Evolutionary conservation across 352 stramenopile genomes (phyloP), one percentile per base, ranked within the genome.

Genomic region (Pythium utonaiense): DNA sequence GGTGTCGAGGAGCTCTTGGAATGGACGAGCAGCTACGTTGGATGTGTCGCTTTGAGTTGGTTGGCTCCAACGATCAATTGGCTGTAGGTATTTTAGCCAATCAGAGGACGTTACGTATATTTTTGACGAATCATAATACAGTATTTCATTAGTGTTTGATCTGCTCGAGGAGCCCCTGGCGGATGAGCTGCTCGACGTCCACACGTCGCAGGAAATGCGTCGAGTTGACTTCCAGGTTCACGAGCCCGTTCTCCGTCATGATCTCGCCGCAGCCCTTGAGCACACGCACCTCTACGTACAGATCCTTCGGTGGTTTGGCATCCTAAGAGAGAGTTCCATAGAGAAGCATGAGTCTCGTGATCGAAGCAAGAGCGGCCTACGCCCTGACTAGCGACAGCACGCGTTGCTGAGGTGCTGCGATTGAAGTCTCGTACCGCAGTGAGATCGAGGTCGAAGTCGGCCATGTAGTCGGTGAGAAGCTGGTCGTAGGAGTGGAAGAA

Each of bases 401-500:
- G 28, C 28, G 9, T 10, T 10, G 5, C 28, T 10, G 5, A 33
- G 28, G 28, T 5, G 28, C 36, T 22, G 21, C 6, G 17, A 45
- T 41, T 22, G 8, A 24, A 31, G 9, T 1, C 5, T 54, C 61
- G 34, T 42, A 95, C 88, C 54, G 88, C 78, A 7, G 85, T 86
- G 25, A 96, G 70, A 38, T 96, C 88, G 48, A 96, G 78, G 49
- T 93, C 83, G 60, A 96, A 91, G 50, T 87, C 75, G 31, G 83
- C 62, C 86, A 96, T 96, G 73, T 96, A 97, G 47, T 94, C 77
- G 31, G 85, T 96, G 19, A 97, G 77, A 24, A 96, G 68, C 69
- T 95, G 80, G 70, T 97, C 90, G 71, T 97, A 97, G 44, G 75
- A 71, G 67, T 96, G 86, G 68, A 96, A 96, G 63, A 96, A 95